phyloP scores from a whole-genome alignment of 768 basidiomycete genomes.

The Cyclocybe cylindracea region DNA sequence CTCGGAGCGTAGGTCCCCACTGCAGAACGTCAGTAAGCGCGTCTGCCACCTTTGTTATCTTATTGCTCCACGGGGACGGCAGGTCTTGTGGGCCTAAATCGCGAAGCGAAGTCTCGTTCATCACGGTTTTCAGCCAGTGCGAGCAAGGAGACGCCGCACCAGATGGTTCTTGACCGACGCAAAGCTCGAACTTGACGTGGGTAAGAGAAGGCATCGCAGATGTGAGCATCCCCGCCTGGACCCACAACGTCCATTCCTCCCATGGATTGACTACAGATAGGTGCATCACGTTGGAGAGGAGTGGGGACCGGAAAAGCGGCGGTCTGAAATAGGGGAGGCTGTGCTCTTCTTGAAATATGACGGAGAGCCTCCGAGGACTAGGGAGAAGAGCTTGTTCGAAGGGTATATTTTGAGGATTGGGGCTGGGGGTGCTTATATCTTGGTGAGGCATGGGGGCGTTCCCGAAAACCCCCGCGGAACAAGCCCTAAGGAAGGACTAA shows the following conservation, averaged over 20 bases:
- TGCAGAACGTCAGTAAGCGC: constrained; percentile 24
- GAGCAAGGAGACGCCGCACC: constrained; percentile 15
- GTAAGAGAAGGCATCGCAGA: constrained; percentile 30
- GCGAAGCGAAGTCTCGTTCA: constrained; percentile 2
- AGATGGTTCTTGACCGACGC: constrained; percentile 26
- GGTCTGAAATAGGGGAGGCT: constrained; percentile 13
- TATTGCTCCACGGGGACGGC: constrained; percentile 7
- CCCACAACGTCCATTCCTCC: constrained; percentile 44
- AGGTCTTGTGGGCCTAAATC: neutral
- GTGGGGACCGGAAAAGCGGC: constrained; percentile 27
- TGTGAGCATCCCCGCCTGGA: constrained; percentile 18
- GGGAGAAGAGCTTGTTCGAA: constrained; percentile 21
- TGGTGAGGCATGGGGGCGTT: constrained; percentile 1
- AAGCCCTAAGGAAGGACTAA: neutral
- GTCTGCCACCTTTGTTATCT: constrained; percentile 20
- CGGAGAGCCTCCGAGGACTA: constrained; percentile 31
- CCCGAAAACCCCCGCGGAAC: constrained; percentile 8
- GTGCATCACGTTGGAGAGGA: constrained; percentile 38
- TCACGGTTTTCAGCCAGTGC: constrained; percentile 15
- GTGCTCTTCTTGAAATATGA: constrained; percentile 26
- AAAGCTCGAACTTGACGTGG: constrained; percentile 38
- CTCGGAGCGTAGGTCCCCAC: constrained; percentile 22
- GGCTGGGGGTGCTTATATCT: neutral
- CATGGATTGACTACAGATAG: constrained; percentile 40
- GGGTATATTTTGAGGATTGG: constrained; percentile 7